These are phyloP conservation scores for Apiospora pterosperma DNA, from an alignment of 2,329 filamentous ascomycete species.

Conservation along the genomic window DNA sequence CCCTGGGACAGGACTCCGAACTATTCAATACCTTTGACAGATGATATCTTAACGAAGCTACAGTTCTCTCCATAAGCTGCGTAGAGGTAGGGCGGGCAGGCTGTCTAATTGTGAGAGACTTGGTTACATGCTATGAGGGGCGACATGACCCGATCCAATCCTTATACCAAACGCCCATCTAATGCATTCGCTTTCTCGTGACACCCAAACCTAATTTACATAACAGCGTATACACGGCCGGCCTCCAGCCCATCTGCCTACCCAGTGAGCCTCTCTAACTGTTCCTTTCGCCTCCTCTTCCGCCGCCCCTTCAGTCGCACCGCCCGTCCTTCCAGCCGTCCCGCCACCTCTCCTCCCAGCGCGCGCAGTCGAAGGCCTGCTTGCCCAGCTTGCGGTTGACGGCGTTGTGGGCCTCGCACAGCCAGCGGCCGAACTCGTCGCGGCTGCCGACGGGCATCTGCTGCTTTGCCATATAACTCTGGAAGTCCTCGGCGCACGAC, in stretches of 20 bases:
- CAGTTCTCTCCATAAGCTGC: no score
- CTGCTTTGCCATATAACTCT: conserved; percentile 71
- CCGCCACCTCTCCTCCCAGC: conserved; percentile 93
- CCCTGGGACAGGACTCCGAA: no score
- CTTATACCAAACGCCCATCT: not conserved
- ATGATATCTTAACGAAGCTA: no score
- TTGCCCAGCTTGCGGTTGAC: conserved; percentile 91
- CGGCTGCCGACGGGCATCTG: conserved; percentile 57
- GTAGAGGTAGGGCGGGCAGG: no score
- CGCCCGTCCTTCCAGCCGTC: conserved; percentile 68
- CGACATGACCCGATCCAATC: not conserved
- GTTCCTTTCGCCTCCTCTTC: not conserved
- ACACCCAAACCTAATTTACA: not conserved
- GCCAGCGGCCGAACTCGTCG: conserved; percentile 75
- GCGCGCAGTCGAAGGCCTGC: conserved; percentile 80
- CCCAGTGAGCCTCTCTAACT: no score
- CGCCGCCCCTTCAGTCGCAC: not conserved
- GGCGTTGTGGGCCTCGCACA: conserved; percentile 83
- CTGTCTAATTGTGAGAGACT: no score
- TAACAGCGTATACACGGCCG: not conserved
- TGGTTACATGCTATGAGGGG: not conserved
- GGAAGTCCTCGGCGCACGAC: conserved; percentile 92
- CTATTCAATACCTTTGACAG: no score
- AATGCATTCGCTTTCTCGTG: not conserved
- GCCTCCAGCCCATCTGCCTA: not conserved